Conservation (phyloP, 208 protist species). For the Leishmania guyanensis region DNA sequence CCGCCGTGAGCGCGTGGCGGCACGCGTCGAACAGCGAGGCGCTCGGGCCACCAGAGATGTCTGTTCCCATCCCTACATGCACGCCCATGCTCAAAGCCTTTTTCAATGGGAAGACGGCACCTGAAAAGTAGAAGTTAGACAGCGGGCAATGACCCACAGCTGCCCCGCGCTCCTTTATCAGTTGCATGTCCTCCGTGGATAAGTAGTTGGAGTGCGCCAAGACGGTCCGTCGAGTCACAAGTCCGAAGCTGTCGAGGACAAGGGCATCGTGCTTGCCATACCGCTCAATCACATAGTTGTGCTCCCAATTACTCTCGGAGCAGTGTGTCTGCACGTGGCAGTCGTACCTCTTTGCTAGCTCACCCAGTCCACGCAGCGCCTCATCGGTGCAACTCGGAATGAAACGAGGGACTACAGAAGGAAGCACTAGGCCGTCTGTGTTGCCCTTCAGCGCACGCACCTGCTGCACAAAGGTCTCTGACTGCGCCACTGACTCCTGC, state of each 20-base stretch:
- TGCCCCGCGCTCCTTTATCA: constrained; percentile 58
- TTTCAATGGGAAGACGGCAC: constrained; percentile 73
- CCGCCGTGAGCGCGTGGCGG: constrained; percentile 73
- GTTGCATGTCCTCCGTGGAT: constrained; percentile 77
- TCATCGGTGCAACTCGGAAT: constrained; percentile 89
- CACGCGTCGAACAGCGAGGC: constrained; percentile 87
- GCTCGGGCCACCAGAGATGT: constrained; percentile 30
- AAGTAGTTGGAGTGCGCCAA: constrained; percentile 93
- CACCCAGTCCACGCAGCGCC: constrained; percentile 80
- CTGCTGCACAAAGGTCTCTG: constrained; percentile 66
- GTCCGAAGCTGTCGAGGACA: constrained; percentile 80
- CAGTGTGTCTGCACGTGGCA: constrained; percentile 81
- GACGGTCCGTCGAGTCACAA: constrained; percentile 82
- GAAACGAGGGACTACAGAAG: constrained; percentile 94
- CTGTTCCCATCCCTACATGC: constrained; percentile 95
- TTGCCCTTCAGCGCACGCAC: constrained; percentile 57
- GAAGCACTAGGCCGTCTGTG: constrained; percentile 57
- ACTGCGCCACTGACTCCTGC: constrained; percentile 58
- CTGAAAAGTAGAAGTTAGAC: constrained; percentile 92
- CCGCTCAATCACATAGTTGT: constrained; percentile 88
- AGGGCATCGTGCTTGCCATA: constrained; percentile 83
- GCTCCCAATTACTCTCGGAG: constrained; percentile 90
- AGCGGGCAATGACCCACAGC: constrained; percentile 92
- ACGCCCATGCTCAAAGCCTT: constrained; percentile 67
- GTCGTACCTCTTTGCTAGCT: constrained; percentile 69